Percentiles rank a stretch among this genome's conserved stretches.
Conservation (phyloP, 1,284 basidiomycete species). For the Naganishia cerealis region DNA sequence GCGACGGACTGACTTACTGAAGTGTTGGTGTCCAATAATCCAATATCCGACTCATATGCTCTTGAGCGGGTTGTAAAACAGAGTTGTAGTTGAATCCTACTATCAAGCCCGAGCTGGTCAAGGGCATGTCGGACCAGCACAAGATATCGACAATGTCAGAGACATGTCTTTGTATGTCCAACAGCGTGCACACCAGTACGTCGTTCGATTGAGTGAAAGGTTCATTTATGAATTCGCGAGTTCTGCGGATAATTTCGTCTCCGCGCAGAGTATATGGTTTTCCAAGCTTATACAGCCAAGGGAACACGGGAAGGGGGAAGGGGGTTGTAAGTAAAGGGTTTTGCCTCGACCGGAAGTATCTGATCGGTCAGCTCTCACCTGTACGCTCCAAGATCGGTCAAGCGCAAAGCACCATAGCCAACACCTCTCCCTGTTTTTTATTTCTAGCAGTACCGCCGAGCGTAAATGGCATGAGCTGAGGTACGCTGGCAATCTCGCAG, state of each 20-base stretch:
- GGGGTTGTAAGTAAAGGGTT: background rate
- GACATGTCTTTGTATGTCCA: conserved; percentile 77
- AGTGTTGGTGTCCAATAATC: conserved; percentile 33
- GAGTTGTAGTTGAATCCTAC: conserved; percentile 80
- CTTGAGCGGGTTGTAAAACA: conserved; percentile 78
- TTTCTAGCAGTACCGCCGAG: conserved; percentile 50
- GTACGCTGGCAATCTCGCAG: conserved; percentile 39
- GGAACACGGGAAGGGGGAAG: conserved; percentile 38
- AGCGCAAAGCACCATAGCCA: conserved; percentile 90
- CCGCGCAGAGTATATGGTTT: conserved; percentile 57
- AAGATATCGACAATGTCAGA: conserved; percentile 85
- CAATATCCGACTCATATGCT: conserved; percentile 73
- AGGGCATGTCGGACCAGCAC: conserved; percentile 60
- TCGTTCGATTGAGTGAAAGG: conserved; percentile 65
- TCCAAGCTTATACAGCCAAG: conserved; percentile 34
- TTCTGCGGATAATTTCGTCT: conserved; percentile 81
- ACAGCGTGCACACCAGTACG: conserved; percentile 49
- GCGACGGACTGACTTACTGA: background rate
- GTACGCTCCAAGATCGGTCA: conserved; percentile 85
- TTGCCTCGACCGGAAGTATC: conserved; percentile 44
- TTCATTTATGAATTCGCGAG: conserved; percentile 61
- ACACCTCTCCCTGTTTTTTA: conserved; percentile 88
- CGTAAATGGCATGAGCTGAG: background rate
- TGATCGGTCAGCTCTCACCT: conserved; percentile 70
- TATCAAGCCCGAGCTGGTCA: conserved; percentile 63